Base-by-base conservation (phyloP, 2,329 filamentous ascomycete species). In the Neofusicoccum parvum region DNA sequence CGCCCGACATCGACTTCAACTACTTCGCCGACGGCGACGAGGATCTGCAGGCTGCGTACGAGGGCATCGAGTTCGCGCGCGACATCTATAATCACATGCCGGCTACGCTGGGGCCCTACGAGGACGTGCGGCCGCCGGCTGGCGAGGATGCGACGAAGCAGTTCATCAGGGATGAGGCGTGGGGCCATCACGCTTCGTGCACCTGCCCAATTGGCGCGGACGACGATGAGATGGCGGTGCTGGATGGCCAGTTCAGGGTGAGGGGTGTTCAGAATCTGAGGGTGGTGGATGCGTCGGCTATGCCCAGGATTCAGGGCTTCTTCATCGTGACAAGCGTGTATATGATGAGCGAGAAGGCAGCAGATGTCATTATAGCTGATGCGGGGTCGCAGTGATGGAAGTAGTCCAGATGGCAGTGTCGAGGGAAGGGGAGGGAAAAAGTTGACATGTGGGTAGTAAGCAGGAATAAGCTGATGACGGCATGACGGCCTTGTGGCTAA, bases 251-350 rank as follows among this genome's bases (percentile, higher is more conserved):
- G 53, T 88, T 89, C 71, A 78, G 81, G 10, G 87, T 90, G 0
- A 77, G 83, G 11, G 86, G 86, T 0, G 82, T 87, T 0, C 73
- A 79, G 0, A 82, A 83, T 0, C 71, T 90, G 58, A 78, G 87
- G 34, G 87, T 89, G 2, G 87, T 90, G 0, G 87, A 90, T 76
- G 87, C 86, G 0, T 84, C 81, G 37, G 80, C 85, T 0, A 89
- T 85, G 65, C 85, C 86, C 0, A 78, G 78, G 62, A 85, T 84
- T 10, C 85, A 85, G 0, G 86, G 86, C 68, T 83, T 79, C 62
- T 87, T 84, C 69, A 79, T 82, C 32, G 79, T 81, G 3, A 71
- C 83, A 1, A 80, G 85, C 0, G 81, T 82, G 0, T 87, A 85
- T 68, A 85, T 88, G 73, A 78, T 85, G 4, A 81, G 80, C 1